Evolutionary conservation across 495 filamentous ascomycete species (phyloP).

Genomic region (Trypethelium eluteriae): DNA sequence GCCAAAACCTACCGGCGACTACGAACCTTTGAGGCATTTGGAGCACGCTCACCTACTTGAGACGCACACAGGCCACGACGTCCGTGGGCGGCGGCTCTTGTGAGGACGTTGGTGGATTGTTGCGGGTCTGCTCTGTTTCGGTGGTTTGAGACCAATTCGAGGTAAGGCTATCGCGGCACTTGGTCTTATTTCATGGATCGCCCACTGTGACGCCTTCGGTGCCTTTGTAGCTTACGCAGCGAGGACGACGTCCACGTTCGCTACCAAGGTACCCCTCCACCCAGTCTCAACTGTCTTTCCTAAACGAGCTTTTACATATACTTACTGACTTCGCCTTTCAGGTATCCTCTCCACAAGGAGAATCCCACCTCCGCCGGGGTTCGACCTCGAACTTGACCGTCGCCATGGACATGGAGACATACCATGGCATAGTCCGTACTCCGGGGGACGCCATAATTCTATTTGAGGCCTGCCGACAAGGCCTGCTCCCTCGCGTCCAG

Average conservation of each 20-base stretch:
- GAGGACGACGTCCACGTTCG: background rate
- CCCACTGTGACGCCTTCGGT: background rate
- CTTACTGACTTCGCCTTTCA: background rate
- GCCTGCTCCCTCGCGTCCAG: conserved; percentile 85
- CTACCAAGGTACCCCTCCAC: background rate
- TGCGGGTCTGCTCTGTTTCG: conserved; percentile 6
- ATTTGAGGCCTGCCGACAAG: conserved; percentile 91
- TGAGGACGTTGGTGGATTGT: conserved; percentile 6
- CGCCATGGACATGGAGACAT: conserved; percentile 72
- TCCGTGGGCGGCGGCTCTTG: background rate
- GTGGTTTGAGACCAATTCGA: background rate
- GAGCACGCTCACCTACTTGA: background rate
- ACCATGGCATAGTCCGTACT: conserved; percentile 83
- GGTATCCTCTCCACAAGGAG: conserved; percentile 8
- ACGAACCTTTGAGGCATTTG: conserved; percentile 4
- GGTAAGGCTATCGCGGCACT: background rate
- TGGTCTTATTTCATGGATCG: background rate
- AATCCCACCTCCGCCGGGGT: background rate
- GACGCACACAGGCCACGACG: background rate
- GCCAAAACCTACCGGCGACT: conserved; percentile 1
- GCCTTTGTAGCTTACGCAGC: background rate
- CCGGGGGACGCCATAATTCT: conserved; percentile 93
- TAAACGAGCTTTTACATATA: background rate
- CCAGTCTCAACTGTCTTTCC: background rate
- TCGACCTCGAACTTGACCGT: background rate